A percentile compares a stretch with the other conserved stretches of the same genome.
These are phyloP conservation scores for Colletotrichum theobromicola DNA, from an alignment of 2,329 filamentous ascomycete genomes.

Conservation along the genomic window DNA sequence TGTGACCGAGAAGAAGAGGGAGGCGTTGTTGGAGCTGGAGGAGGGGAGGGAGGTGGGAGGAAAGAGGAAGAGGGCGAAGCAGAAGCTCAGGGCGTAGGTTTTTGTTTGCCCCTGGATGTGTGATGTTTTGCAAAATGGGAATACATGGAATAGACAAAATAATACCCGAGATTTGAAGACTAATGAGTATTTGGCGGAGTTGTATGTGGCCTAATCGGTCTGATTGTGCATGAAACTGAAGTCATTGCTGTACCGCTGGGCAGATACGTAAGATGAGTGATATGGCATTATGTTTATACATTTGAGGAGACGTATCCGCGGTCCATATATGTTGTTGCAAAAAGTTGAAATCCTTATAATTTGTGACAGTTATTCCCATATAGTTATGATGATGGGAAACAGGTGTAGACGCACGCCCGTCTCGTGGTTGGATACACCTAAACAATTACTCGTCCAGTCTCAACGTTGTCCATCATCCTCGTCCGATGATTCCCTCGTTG, in stretches of 20 bases:
- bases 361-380: background rate
- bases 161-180: slow-evolving; percentile 1
- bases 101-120: background rate
- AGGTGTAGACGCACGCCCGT: too few species aligned
- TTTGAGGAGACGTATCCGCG: background rate
- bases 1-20: slow-evolving; percentile 94
- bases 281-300: background rate
- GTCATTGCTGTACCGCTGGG: too few species aligned
- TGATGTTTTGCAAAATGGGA: background rate
- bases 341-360: background rate
- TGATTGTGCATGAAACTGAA: background rate
- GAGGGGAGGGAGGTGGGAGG: slow-evolving; percentile 90
- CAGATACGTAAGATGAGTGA: background rate
- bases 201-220: too few species aligned
- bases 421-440: too few species aligned
- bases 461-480: background rate
- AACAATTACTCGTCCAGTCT: too few species aligned
- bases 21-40: slow-evolving; percentile 89
- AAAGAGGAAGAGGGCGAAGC: slow-evolving; percentile 71
- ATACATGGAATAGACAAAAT: slow-evolving; percentile 1
- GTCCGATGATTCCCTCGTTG: background rate
- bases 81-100: slow-evolving; percentile 49
- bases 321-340: background rate
- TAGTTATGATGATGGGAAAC: background rate
- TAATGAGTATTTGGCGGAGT: background rate